A percentile compares a stretch with the other conserved stretches of the same genome.
Evolutionary conservation across 1,284 basidiomycete species (phyloP).

Genomic region (Blastosporella zonata): DNA sequence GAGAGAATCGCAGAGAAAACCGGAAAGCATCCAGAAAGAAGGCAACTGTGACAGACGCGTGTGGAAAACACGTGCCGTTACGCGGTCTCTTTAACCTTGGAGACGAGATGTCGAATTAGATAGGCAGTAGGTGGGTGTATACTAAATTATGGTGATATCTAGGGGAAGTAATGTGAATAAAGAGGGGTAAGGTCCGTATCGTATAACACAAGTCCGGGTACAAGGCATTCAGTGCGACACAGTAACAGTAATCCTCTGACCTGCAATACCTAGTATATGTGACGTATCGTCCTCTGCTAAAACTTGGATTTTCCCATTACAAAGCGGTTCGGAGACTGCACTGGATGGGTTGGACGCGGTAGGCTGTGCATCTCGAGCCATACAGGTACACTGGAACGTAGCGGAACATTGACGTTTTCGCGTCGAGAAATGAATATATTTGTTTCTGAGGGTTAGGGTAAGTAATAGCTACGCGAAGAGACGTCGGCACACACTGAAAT

Average conservation of each 20-base stretch:
- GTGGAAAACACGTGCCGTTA: too few species aligned
- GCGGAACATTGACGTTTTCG: neutral
- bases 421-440: neutral
- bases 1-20: too few species aligned
- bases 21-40: too few species aligned
- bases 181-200: slow-evolving; percentile 58
- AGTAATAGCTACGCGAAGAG: neutral
- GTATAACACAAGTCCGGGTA: slow-evolving; percentile 35
- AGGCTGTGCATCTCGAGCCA: neutral
- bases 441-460: neutral
- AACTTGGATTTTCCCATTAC: slow-evolving; percentile 18
- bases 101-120: too few species aligned
- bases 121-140: too few species aligned
- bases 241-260: slow-evolving; percentile 20
- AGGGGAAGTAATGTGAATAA: too few species aligned
- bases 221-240: slow-evolving; percentile 14
- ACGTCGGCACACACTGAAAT: slow-evolving; percentile 16
- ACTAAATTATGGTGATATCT: too few species aligned
- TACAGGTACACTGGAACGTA: slow-evolving; percentile 15
- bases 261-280: slow-evolving; percentile 19
- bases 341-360: neutral
- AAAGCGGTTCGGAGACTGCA: slow-evolving; percentile 1
- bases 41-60: too few species aligned
- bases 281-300: slow-evolving; percentile 17
- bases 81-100: too few species aligned